Evolutionary conservation across 192 early-diverging fungal genomes (phyloP), one percentile per base, ranked within the genome.

Genomic region (Powellomyces hirtus): DNA sequence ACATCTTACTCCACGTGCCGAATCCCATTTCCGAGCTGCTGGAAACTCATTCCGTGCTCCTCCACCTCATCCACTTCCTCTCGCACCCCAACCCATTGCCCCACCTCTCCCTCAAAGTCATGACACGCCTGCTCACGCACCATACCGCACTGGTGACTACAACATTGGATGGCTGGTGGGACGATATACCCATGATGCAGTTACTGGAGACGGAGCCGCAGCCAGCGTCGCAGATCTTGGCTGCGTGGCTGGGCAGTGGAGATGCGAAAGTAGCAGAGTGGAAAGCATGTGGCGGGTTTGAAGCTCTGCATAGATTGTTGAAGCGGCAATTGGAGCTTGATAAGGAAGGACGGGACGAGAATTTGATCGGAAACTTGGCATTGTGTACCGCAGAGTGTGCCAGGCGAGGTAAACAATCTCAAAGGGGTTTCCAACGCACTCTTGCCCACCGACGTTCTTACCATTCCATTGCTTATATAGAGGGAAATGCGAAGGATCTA

Each of bases 101-200:
- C 49, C 59, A 26, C 33, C 50, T 66, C 51, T 4, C 50, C 6
- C 52, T 42, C 36, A 24, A 24, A 20, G 18, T 66, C 29, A 7
- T 60, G 35, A 35, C 24, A 16, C 37, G n/a, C 2, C 68, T 70
- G 29, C 37, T 62, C 30, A 29, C n/a, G 20, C 37, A 8, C 29
- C 68, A 70, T 29, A 8, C 0, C n/a, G 46, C 34, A 36, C 20
- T 52, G 24, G 31, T 72, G 11, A 38, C 42, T 14, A 18, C 34
- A 3, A 52, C 62, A 7, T 38, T 72, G 38, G 62, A 72, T 37
- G 70, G 70, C 1, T 72, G 70, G 70, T 72, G 70, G 70, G 70
- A 72, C 38, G 57, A 52, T 18, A 38, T 72, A 7, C 70, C 70
- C 16, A 72, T 64, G 62, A 22, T 36, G 24, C 29, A 36, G 31